Evolutionary conservation across 2,329 filamentous ascomycete genomes (phyloP), one percentile per base, ranked within the genome.

Genomic region (Exophiala calicioides): DNA sequence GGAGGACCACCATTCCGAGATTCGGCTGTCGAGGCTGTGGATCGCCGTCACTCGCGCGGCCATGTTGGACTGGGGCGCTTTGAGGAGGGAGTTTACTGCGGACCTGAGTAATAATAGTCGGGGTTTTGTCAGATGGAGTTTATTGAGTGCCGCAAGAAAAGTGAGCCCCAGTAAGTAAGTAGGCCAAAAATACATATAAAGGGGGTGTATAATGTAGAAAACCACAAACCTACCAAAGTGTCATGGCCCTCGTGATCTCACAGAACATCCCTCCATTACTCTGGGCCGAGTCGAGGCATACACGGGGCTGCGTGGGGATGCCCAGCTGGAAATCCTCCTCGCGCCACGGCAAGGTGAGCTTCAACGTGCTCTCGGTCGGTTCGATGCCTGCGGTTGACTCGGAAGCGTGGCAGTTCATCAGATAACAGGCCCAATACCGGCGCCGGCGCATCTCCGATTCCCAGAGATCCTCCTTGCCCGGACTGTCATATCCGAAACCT

Each of bases 151-250:
- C n/a, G n/a, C n/a, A n/a, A n/a, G n/a, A n/a, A n/a, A n/a, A n/a
- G n/a, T n/a, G n/a, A n/a, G n/a, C n/a, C n/a, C n/a, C n/a, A 40
- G 37, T 4, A 20, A 4, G 15, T 30, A 16, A n/a, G n/a, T n/a
- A n/a, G n/a, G n/a, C n/a, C n/a, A n/a, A n/a, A n/a, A n/a, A n/a
- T n/a, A n/a, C n/a, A n/a, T n/a, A n/a, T n/a, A n/a, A n/a, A n/a
- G n/a, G n/a, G n/a, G n/a, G n/a, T n/a, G n/a, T n/a, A n/a, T n/a
- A n/a, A n/a, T n/a, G n/a, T n/a, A n/a, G n/a, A n/a, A n/a, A n/a
- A n/a, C n/a, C n/a, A n/a, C n/a, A n/a, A n/a, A n/a, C n/a, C 31
- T 45, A 50, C 47, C 47, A 50, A 10, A 50, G 30, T 19, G 27
- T 45, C 15, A 50, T 5, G n/a, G 6, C 42, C 18, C 26, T 34